Evolutionary conservation across 148 eudicot genomes (phyloP), one percentile per base, ranked within the genome.

Genomic region (Nepenthes mirabilis): DNA sequence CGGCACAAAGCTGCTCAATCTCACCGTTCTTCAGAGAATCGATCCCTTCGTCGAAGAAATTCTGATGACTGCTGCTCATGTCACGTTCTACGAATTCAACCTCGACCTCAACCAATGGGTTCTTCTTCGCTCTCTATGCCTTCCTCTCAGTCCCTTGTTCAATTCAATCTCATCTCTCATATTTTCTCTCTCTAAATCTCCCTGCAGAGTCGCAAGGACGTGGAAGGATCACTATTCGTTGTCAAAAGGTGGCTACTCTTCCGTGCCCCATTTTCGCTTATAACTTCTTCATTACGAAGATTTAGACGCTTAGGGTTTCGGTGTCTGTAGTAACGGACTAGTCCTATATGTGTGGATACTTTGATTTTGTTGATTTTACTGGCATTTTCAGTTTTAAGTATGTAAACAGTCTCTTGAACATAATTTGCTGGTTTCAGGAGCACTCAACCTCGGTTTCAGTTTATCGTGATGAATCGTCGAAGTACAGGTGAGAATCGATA

Each of bases 101-200:
- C 71, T 85, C 70, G 97, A 91, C 34, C 82, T 70, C 45, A 83
- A 76, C 74, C 95, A 87, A 83, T 91, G 97, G 97, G 97, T 91
- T 67, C n/a, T 56, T 66, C 43, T 32, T 37, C 37, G 9, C 13
- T 63, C 53, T 13, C 43, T 58, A 37, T 47, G 14, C 12, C 35
- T 56, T 52, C 9, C 35, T 43, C 37, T 33, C 35, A 8, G n/a
- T 32, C 23, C 59, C 6, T 56, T 51, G 1, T 11, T 62, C 6
- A 51, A 55, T 70, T 57, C 11, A 43, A 9, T 60, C 52, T 47
- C 33, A 14, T 70, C 48, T 12, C 34, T 43, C 43, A 43, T 56
- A 33, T 14, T 65, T 11, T 60, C 49, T 57, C 62, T 61, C 2
- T 36, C 36, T 48, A 13, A 60, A 60, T 34, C 49, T 67, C 36